Evolutionary conservation across 768 basidiomycete species (phyloP), one percentile per base, ranked within the genome.

Genomic region (Gloeophyllum trabeum): DNA sequence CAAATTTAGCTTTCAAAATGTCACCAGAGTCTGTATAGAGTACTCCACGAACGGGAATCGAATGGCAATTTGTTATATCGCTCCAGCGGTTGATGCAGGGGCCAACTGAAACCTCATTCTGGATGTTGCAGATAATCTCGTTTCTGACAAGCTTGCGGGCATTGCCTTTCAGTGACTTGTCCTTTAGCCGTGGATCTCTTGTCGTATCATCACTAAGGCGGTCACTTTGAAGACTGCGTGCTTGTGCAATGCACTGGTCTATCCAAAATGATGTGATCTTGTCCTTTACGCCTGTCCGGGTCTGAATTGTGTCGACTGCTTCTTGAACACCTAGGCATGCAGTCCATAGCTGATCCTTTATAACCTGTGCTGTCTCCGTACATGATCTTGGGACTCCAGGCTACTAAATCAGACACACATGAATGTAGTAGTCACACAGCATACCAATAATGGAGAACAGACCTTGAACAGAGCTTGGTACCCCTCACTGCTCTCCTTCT

Each of bases 191-290:
- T 16, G 16, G 10, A 30, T 30, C 28, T 16, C 7, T 30, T 7
- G 28, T 30, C 10, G 7, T 16, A 7, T 7, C 16, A 30, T 30
- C 28, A 30, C 16, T 7, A 30, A 24, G 24, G 12, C 53, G 52
- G 16, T 59, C 23, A 2, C 5, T 30, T 16, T 30, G 28, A 7
- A 30, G 28, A 7, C 16, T 7, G 28, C 28, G 28, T 7, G 28
- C 28, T 30, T 30, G n/a, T n/a, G n/a, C n/a, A n/a, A n/a, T n/a
- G n/a, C n/a, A n/a, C n/a, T n/a, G n/a, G n/a, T 32, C 43, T 40
- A 63, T 61, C 61, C 58, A 63, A 41, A 42, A 39, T 7, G 42
- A 39, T 0, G 60, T 48, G 10, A 54, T 54, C 39, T 54, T 56
- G 37, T 62, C 60, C 43, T 60, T 60, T 19, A 61, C 48, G 6